Percentiles rank a stretch among this genome's conserved stretches.
phyloP scores from a whole-genome alignment of 2,329 filamentous ascomycete genomes.

The Apiospora sp. region DNA sequence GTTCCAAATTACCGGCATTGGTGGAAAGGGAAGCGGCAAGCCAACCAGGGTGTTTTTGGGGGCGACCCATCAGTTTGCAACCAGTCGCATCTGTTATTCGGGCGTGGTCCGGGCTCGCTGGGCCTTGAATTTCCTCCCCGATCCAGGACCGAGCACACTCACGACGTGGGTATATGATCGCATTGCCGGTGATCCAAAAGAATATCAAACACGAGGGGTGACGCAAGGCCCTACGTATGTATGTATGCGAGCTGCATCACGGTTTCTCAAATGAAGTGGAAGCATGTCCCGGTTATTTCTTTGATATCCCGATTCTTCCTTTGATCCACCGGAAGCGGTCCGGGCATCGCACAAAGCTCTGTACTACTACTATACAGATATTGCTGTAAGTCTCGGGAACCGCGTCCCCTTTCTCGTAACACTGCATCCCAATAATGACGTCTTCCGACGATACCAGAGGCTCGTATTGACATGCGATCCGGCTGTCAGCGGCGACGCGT shows the following conservation, averaged over 20 bases:
- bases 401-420: background rate
- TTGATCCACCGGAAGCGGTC: background rate
- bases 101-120: background rate
- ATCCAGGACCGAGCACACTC: conserved; percentile 7
- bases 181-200: background rate
- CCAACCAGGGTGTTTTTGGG: background rate
- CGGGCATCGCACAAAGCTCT: background rate
- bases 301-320: background rate
- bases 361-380: background rate
- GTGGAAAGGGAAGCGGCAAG: background rate
- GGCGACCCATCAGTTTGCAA: conserved; percentile 1
- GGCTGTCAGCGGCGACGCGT: background rate
- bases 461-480: background rate
- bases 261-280: background rate
- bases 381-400: background rate
- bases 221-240: background rate
- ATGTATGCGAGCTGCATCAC: too few relatives aligned
- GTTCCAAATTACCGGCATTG: conserved; percentile 12
- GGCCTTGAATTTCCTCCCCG: background rate
- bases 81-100: background rate
- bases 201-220: background rate
- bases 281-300: background rate
- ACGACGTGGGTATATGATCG: background rate
- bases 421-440: background rate
- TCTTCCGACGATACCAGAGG: background rate